Evolutionary conservation across 2,329 filamentous ascomycete genomes (phyloP), one percentile per base, ranked within the genome.

Genomic region (Alternaria incomplexa): DNA sequence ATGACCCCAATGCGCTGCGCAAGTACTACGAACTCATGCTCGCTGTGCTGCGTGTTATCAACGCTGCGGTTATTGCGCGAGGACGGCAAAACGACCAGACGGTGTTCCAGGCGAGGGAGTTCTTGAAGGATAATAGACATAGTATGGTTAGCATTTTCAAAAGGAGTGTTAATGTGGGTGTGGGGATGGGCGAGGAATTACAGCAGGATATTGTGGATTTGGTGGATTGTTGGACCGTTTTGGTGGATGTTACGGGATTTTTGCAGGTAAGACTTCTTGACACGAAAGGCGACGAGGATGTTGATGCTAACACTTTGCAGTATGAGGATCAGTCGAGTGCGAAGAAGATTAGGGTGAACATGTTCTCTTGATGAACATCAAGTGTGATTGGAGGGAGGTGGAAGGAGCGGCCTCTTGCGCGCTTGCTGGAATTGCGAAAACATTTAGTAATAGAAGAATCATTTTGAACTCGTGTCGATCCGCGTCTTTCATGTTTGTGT

Each of bases 111-210:
- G 93, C 91, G 1, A 88, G 91, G 59, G 85, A 85, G 36, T 99
- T 99, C 81, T 83, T 99, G 63, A 86, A 87, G 6, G 91, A 96
- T 67, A 93, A 97, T 78, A 87, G 95, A 65, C 89, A 90, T 78
- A 89, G 94, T 60, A 92, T 98, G 72, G 89, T 96, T 67, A 91
- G 93, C 48, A 90, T 97, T 20, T 92, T 99, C 74, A 99, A 99
- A 83, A 87, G 93, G 69, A 92, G 92, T 71, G 92, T 92, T 0
- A 92, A 92, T 51, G 91, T 97, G 60, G 91, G 91, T 5, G 65
- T 45, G 2, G 50, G 56, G 1, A 81, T 72, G 61, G 68, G 81
- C 45, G 83, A 89, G 36, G 88, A 89, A 56, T 84, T 89, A 59
- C 87, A 88, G 56, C 85, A 89, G 63, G 87, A 88, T 66, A 83